Percentiles rank a stretch among this genome's conserved stretches.
Evolutionary conservation across 768 basidiomycete genomes (phyloP).

Genomic region (Hydnum rufescens): DNA sequence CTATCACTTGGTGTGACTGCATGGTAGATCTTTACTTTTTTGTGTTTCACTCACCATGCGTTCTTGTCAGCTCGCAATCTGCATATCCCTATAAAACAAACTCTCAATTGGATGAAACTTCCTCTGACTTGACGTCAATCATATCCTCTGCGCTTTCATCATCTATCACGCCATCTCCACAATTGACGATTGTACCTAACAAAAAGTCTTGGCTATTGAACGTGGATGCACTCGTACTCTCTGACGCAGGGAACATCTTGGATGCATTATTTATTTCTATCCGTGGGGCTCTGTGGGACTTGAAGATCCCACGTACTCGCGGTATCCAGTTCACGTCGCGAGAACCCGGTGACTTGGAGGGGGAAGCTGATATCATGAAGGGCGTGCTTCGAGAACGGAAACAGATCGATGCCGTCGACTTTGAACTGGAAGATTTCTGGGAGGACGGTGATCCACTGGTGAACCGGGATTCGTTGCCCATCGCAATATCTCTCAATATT

Average conservation of each 20-base stretch:
- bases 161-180: conserved; percentile 36
- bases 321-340: conserved; percentile 38
- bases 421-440: conserved; percentile 76
- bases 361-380: background rate
- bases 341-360: conserved; percentile 18
- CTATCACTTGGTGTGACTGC: conserved; percentile 49
- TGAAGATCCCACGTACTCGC: conserved; percentile 56
- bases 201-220: conserved; percentile 60
- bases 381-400: background rate
- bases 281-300: conserved; percentile 62
- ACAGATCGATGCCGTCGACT: conserved; percentile 36
- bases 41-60: background rate
- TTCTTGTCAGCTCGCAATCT: conserved; percentile 46
- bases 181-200: conserved; percentile 33
- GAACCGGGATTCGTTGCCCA: conserved; percentile 48
- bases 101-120: conserved; percentile 50
- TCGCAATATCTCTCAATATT: conserved; percentile 59
- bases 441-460: conserved; percentile 55
- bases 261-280: conserved; percentile 68
- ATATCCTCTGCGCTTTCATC: conserved; percentile 47
- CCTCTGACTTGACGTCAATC: conserved; percentile 46
- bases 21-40: background rate
- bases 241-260: conserved; percentile 53
- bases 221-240: conserved; percentile 53
- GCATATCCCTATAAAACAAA: conserved; percentile 55